Evolutionary conservation across 202 grass and related monocot species (phyloP), one percentile per base, ranked within the genome.

Genomic region (Dendrocalamus latiflorus): DNA sequence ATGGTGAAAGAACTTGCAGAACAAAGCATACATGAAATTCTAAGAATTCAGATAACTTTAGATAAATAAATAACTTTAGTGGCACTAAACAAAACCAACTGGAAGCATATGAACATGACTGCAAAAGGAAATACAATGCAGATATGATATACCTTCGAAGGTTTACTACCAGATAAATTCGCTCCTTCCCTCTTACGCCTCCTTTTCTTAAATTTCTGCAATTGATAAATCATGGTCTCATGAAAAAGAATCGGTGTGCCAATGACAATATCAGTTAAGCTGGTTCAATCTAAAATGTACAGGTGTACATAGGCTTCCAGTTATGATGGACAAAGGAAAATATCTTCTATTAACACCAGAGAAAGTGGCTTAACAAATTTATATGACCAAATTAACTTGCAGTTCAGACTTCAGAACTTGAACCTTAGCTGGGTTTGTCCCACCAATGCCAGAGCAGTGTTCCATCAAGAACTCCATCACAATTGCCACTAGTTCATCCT

Each of bases 141-240:
- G 14, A 34, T 33, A 68, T 34, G 75, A 5, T 53, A 78, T 86
- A 86, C 88, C 84, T 83, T 87, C 48, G 51, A 69, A 80, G 75
- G 80, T 75, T 75, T 83, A 20, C 44, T 45, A 58, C 62, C 42
- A 75, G 54, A 86, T 18, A 83, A 72, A 87, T 61, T 56, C 6
- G 20, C 38, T 18, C 56, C 88, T 74, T 80, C 84, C 66, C 18
- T 87, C 12, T 75, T 34, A 62, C 37, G 74, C 70, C 64, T 87
- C 70, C 84, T 90, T 86, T 86, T 86, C 75, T 53, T 80, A 26
- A 74, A 4, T 79, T 80, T 87, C 88, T 90, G 55, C 62, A 90
- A 75, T 54, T 13, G 36, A 69, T 54, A 55, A 63, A 59, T 68
- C 36, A 78, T 25, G 30, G 38, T 13, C 1, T 50, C 70, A 65